Percentiles rank a stretch among this genome's conserved stretches.
Evolutionary conservation across 2,329 filamentous ascomycete species (phyloP).

Genomic region (Basipetospora chlamydospora): DNA sequence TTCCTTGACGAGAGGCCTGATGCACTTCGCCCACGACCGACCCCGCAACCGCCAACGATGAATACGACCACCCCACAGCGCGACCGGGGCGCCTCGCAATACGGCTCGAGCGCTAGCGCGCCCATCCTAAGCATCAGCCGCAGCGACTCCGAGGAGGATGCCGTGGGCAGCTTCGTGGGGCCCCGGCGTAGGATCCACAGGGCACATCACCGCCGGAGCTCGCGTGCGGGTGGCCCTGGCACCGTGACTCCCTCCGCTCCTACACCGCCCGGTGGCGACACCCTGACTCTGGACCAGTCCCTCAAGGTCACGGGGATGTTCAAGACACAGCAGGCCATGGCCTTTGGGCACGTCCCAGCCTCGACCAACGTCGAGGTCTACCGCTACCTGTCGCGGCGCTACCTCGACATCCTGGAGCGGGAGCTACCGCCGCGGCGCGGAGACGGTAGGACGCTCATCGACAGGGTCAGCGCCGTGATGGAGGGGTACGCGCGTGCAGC

Average conservation of each 20-base stretch:
- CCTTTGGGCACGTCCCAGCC: constrained; percentile 41
- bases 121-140: constrained; percentile 40
- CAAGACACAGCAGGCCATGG: constrained; percentile 47
- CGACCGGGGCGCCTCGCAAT: constrained; percentile 20
- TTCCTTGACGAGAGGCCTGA: constrained; percentile 44
- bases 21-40: constrained; percentile 11
- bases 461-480: constrained; percentile 35
- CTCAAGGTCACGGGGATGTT: constrained; percentile 43
- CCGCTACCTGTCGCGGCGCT: constrained; percentile 39
- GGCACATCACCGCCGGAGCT: constrained; percentile 23
- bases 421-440: constrained; percentile 26
- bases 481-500: constrained; percentile 44
- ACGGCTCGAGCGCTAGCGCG: constrained; percentile 32
- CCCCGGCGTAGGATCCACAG: constrained; percentile 24
- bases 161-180: constrained; percentile 43
- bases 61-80: constrained; percentile 14
- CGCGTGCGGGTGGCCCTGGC: constrained; percentile 30
- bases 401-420: constrained; percentile 37
- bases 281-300: constrained; percentile 41
- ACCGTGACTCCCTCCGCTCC: constrained; percentile 37
- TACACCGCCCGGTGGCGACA: constrained; percentile 21
- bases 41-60: constrained; percentile 24
- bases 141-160: constrained; percentile 53
- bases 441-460: constrained; percentile 23
- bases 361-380: constrained; percentile 36